Evolutionary conservation across 805 yeast species (phyloP).

Genomic region (Lipomyces sp.): DNA sequence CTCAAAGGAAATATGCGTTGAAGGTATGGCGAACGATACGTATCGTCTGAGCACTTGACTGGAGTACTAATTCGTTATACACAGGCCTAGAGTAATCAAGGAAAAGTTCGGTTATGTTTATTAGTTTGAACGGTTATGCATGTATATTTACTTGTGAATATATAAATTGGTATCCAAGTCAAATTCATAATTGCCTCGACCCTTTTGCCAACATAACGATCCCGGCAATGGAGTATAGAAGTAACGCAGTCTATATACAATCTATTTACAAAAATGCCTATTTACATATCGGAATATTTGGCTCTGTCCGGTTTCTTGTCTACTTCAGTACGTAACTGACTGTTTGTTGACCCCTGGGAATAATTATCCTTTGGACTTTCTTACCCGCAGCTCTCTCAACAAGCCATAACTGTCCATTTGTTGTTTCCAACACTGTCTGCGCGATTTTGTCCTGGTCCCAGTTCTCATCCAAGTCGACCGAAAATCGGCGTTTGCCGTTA

Average conservation of each 20-base stretch:
- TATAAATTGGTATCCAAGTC: conserved; percentile 8
- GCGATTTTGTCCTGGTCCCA: conserved; percentile 47
- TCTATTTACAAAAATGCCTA: background rate
- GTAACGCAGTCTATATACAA: background rate
- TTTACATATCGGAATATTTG: background rate
- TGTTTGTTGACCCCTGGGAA: conserved; percentile 40
- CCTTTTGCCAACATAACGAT: no score
- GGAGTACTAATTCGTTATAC: background rate
- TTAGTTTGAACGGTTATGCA: conserved; percentile 28
- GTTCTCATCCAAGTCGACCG: conserved; percentile 14
- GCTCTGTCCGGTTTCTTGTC: background rate
- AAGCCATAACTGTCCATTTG: conserved; percentile 53
- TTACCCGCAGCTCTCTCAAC: conserved; percentile 43
- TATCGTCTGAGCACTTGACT: background rate
- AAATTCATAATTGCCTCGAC: background rate
- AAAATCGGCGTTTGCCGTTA: conserved; percentile 70
- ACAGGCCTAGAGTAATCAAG: conserved; percentile 23
- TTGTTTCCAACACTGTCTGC: conserved; percentile 45
- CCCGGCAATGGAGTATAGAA: background rate
- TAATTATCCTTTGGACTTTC: conserved; percentile 57
- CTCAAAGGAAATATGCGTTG: conserved; percentile 97
- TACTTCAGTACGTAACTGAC: conserved; percentile 36
- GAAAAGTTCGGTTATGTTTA: conserved; percentile 24
- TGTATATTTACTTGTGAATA: conserved; percentile 35
- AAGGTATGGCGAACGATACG: conserved; percentile 55